A percentile compares a stretch with the other conserved stretches of the same genome.
Evolutionary conservation across 2,329 filamentous ascomycete genomes (phyloP).

Genomic region (Microthyrium microscopicum): DNA sequence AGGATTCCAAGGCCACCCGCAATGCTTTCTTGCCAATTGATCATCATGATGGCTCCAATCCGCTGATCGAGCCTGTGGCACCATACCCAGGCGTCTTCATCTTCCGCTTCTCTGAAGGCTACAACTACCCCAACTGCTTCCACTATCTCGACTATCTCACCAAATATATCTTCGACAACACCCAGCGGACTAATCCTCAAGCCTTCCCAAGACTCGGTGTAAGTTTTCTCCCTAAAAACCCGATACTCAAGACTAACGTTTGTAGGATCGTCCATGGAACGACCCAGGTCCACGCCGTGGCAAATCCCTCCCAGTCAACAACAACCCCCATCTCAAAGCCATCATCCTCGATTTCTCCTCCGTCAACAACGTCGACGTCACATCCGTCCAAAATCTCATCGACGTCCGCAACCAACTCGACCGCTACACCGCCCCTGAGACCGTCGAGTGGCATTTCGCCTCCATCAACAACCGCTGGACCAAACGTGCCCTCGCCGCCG

Average conservation of each 20-base stretch:
- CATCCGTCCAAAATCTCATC: slow-evolving; percentile 80
- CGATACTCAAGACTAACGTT: slow-evolving; percentile 5
- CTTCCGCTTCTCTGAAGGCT: slow-evolving; percentile 87
- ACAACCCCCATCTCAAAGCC: slow-evolving; percentile 59
- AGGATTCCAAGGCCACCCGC: slow-evolving; percentile 36
- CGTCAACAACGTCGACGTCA: slow-evolving; percentile 88
- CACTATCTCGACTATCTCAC: slow-evolving; percentile 61
- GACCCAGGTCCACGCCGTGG: slow-evolving; percentile 60
- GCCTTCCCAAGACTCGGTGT: slow-evolving; percentile 36
- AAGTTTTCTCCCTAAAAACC: slow-evolving; percentile 9
- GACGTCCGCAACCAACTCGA: slow-evolving; percentile 92
- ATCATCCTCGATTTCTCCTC: slow-evolving; percentile 85
- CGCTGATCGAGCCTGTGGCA: slow-evolving; percentile 57
- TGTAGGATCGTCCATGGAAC: slow-evolving; percentile 75
- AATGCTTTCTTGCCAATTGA: slow-evolving; percentile 78
- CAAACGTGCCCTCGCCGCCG: slow-evolving; percentile 72
- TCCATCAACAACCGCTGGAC: slow-evolving; percentile 89
- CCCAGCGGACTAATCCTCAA: slow-evolving; percentile 58
- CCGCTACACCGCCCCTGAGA: slow-evolving; percentile 60
- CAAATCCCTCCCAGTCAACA: slow-evolving; percentile 31
- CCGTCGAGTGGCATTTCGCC: slow-evolving; percentile 92
- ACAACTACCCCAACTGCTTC: slow-evolving; percentile 90
- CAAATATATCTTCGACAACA: slow-evolving; percentile 34
- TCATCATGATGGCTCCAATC: slow-evolving; percentile 83
- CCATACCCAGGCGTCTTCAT: slow-evolving; percentile 91